phyloP scores from a whole-genome alignment of 2,329 filamentous ascomycete species.

The Aspergillus sergii region DNA sequence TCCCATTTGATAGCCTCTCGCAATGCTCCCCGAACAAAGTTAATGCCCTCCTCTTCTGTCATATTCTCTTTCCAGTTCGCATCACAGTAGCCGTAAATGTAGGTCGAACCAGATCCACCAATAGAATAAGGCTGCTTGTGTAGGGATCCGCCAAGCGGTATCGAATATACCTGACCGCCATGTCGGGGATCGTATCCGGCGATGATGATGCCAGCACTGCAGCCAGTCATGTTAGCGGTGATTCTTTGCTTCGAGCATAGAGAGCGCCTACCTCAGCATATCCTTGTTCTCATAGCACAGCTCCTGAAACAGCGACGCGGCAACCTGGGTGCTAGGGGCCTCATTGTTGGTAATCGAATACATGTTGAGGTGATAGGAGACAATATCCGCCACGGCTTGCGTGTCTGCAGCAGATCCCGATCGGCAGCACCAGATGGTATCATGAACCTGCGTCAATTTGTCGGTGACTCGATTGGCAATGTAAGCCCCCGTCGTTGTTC shows the following conservation, averaged over 20 bases:
- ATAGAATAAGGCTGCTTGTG: constrained; percentile 98
- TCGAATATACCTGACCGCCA: constrained; percentile 96
- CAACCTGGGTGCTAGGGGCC: constrained; percentile 89
- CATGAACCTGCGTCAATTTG: constrained; percentile 97
- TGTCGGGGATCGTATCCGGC: constrained; percentile 96
- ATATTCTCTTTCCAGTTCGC: constrained; percentile 94
- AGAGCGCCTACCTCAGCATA: constrained; percentile 69
- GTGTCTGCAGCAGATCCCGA: constrained; percentile 97
- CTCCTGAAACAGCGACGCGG: constrained; percentile 95
- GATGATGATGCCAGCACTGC: constrained; percentile 92
- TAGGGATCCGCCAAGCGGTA: constrained; percentile 91
- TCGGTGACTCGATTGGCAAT: constrained; percentile 99
- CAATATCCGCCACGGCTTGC: constrained; percentile 96
- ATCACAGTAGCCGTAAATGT: constrained; percentile 99
- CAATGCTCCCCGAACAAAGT: constrained; percentile 90
- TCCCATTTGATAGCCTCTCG: constrained; percentile 99
- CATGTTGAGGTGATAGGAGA: constrained; percentile 92
- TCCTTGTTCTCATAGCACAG: constrained; percentile 99
- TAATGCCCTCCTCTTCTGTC: constrained; percentile 85
- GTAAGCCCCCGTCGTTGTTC: constrained; percentile 96
- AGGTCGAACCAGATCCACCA: constrained; percentile 94
- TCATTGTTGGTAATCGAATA: constrained; percentile 90
- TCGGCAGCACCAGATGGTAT: constrained; percentile 99
- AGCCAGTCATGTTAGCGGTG: constrained; percentile 5
- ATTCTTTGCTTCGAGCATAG: background rate